Evolutionary conservation across 2,329 filamentous ascomycete species (phyloP), one percentile per base, ranked within the genome.

Genomic region (Fusarium foetens): DNA sequence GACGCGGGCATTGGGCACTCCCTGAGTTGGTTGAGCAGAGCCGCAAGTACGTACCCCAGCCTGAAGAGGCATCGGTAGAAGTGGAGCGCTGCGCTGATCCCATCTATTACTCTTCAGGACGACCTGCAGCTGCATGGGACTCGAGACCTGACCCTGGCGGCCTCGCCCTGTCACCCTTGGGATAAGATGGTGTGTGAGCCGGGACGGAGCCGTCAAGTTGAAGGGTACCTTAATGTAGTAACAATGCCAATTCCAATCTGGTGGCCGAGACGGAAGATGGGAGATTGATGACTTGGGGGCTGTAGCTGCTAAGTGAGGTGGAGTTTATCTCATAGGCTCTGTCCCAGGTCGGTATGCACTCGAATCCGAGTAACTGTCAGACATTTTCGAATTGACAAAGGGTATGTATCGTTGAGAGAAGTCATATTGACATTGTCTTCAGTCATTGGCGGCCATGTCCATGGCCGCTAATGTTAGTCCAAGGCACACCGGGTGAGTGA

Each of bases 11-110:
- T 51, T 25, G 55, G 43, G 27, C 14, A 41, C 52, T 60, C 70
- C 70, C 70, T 35, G 57, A 66, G 25, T 65, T 65, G 36, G 14
- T 19, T 17, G 14, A 66, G 61, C 51, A 58, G 69, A 72, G 70
- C 70, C 70, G 41, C 70, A 65, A 25, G 42, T 70, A 70, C 61
- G 61, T 70, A 63, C 60, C 46, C 31, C 21, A 23, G 35, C 64
- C 41, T 41, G 39, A 52, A 53, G 62, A 63, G 64, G 55, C 55
- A 67, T 55, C 43, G 29, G 57, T 31, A 39, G 52, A n/a, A 53
- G 69, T 71, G 54, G 63, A 58, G 38, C 43, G 42, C 41, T 53
- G 53, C 42, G 62, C 62, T 61, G 62, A 66, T 66, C 63, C 60
- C 42, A 35, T 62, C 42, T 27, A 54, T 62, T 67, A 71, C 67